Conservation (phyloP, 805 yeast species). For the Candida corydali region DNA sequence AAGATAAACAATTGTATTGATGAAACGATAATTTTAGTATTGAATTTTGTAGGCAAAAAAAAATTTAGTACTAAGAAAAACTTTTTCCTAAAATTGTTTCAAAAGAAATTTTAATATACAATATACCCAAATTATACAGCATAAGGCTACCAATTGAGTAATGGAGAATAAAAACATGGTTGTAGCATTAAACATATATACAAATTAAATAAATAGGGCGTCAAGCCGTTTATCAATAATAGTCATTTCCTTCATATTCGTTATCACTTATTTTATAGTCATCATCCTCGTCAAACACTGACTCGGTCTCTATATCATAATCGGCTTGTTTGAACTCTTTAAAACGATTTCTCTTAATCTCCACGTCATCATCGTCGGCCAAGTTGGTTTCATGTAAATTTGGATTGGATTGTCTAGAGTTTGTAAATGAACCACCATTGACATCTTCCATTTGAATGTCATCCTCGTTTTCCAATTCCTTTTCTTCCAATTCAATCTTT, state of each 20-base stretch:
- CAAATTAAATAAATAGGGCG: too few species aligned
- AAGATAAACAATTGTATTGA: too few species aligned
- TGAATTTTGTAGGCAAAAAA: too few species aligned
- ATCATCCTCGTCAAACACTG: slow-evolving; percentile 28
- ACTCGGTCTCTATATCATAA: slow-evolving; percentile 37
- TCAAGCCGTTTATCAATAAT: slow-evolving; percentile 22
- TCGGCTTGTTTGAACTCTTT: slow-evolving; percentile 44
- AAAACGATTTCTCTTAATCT: slow-evolving; percentile 38
- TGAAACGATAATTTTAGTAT: too few species aligned
- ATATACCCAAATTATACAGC: too few species aligned
- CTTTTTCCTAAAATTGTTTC: too few species aligned
- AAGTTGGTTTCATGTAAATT: slow-evolving; percentile 22
- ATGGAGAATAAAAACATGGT: too few species aligned
- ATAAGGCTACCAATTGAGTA: too few species aligned
- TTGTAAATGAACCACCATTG: slow-evolving; percentile 11
- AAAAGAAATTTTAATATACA: too few species aligned
- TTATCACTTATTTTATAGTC: slow-evolving; percentile 20
- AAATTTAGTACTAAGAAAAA: too few species aligned
- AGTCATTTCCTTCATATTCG: slow-evolving; percentile 41
- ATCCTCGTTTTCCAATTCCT: slow-evolving; percentile 31
- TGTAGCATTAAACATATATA: too few species aligned
- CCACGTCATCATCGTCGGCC: slow-evolving; percentile 39
- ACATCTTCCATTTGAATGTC: slow-evolving; percentile 3
- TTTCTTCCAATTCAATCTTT: slow-evolving; percentile 76
- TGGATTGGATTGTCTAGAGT: slow-evolving; percentile 7